A percentile compares a stretch with the other conserved stretches of the same genome.
These are phyloP conservation scores for Kluyveromyces sp. DNA, from an alignment of 1,139 yeast genomes.

Conservation along the genomic window DNA sequence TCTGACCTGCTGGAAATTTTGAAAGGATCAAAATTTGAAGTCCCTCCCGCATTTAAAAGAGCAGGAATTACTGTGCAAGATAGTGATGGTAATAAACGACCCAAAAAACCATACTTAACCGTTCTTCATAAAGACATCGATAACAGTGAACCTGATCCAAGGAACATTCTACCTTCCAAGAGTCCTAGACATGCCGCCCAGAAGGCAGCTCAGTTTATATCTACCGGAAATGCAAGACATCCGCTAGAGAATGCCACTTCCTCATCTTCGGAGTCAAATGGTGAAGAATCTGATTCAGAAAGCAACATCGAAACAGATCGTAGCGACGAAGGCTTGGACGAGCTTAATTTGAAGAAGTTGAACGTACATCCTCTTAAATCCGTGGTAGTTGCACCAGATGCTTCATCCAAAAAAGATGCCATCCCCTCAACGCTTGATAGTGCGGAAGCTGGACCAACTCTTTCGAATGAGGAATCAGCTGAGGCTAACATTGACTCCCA, in stretches of 20 bases:
- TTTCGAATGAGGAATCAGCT: background rate
- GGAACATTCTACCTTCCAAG: conserved; percentile 25
- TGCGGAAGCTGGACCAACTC: background rate
- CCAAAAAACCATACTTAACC: conserved; percentile 30
- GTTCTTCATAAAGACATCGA: conserved; percentile 31
- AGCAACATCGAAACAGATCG: conserved; percentile 27
- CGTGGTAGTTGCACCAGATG: conserved; percentile 12
- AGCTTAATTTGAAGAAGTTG: conserved; percentile 13
- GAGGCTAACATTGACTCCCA: background rate
- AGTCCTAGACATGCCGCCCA: conserved; percentile 28
- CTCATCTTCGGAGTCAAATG: conserved; percentile 7
- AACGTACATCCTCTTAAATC: conserved; percentile 21
- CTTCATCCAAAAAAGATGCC: background rate
- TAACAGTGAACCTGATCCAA: conserved; percentile 29
- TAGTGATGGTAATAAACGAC: conserved; percentile 15
- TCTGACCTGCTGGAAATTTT: conserved; percentile 22
- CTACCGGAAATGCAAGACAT: conserved; percentile 23
- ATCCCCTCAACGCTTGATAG: too few relatives aligned
- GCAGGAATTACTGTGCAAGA: conserved; percentile 4
- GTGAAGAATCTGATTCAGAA: conserved; percentile 15
- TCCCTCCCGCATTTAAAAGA: conserved; percentile 15
- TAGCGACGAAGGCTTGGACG: conserved; percentile 16
- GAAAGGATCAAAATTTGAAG: conserved; percentile 19
- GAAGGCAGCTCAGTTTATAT: conserved; percentile 25
- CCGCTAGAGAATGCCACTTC: conserved; percentile 17